Evolutionary conservation across 176 grass and related monocot species (phyloP).

Genomic region (Oropetium thomaeum): DNA sequence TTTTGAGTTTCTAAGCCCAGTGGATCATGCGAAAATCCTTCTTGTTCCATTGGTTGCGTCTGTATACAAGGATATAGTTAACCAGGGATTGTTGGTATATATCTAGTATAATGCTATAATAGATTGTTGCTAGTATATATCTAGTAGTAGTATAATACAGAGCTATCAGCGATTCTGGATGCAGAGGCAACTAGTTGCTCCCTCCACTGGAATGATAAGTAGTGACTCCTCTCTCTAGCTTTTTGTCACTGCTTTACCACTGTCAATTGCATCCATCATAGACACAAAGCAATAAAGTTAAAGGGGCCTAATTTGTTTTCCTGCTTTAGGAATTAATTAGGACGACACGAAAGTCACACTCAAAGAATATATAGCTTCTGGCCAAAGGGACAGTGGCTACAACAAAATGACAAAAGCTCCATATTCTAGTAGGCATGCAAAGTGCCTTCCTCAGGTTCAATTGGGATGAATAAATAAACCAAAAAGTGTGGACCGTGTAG

Average conservation of each 20-base stretch:
- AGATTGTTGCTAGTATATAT: no score
- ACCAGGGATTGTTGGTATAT: neutral
- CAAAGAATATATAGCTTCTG: neutral
- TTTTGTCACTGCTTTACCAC: neutral
- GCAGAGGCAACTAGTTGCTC: constrained; percentile 11
- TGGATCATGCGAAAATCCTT: no score
- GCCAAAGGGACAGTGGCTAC: neutral
- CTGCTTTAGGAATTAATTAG: constrained; percentile 24
- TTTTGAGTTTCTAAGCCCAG: neutral
- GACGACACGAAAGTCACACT: constrained; percentile 27
- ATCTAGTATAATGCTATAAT: no score
- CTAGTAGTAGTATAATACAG: neutral
- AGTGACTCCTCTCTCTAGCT: neutral
- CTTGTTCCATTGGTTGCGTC: no score
- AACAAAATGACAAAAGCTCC: constrained; percentile 1
- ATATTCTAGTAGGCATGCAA: neutral
- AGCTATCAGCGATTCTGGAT: constrained; percentile 20
- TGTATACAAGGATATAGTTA: neutral
- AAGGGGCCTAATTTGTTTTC: neutral
- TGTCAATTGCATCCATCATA: constrained; percentile 15
- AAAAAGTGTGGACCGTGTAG: neutral
- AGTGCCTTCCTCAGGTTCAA: neutral
- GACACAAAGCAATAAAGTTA: constrained; percentile 12
- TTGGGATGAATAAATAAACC: neutral
- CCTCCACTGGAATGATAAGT: neutral